Evolutionary conservation across 768 basidiomycete genomes (phyloP).

Genomic region (Boletus speciosus): DNA sequence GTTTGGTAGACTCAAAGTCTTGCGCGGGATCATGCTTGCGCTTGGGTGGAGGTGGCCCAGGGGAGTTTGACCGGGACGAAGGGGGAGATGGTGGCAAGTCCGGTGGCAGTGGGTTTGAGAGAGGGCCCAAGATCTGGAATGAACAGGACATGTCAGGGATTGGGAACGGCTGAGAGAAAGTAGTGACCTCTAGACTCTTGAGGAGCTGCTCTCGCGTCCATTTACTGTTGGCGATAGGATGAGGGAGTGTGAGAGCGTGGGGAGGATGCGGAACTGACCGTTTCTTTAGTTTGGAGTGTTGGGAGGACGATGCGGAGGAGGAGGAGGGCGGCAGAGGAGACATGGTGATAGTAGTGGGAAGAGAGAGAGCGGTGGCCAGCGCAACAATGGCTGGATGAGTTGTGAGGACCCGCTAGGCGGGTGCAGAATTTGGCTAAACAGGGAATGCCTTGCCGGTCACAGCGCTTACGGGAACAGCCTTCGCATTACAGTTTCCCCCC

Average conservation of each 20-base stretch:
- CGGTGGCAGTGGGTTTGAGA: slow-evolving; percentile 41
- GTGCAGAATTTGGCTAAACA: slow-evolving; percentile 34
- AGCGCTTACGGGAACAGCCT: slow-evolving; percentile 30
- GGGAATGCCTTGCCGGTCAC: slow-evolving; percentile 36
- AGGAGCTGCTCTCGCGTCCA: slow-evolving; percentile 39
- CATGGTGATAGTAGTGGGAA: slow-evolving; percentile 39
- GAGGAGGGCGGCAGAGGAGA: slow-evolving; percentile 28
- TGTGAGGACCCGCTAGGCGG: slow-evolving; percentile 31
- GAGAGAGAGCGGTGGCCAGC: slow-evolving; percentile 38
- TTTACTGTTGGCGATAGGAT: slow-evolving; percentile 29
- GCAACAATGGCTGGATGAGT: slow-evolving; percentile 41
- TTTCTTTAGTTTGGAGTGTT: slow-evolving; percentile 28
- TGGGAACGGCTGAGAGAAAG: slow-evolving; percentile 1
- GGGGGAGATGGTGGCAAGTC: slow-evolving; percentile 46
- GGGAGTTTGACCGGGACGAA: slow-evolving; percentile 42
- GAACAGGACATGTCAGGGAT: slow-evolving; percentile 16
- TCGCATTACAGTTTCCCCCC: background rate
- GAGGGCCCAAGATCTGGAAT: slow-evolving; percentile 39
- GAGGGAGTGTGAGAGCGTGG: slow-evolving; percentile 17
- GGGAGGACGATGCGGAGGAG: slow-evolving; percentile 20
- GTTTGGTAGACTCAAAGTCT: slow-evolving; percentile 30
- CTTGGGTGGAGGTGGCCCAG: slow-evolving; percentile 34
- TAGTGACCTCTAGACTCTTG: slow-evolving; percentile 38
- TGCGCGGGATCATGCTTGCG: slow-evolving; percentile 34
- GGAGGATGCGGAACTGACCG: slow-evolving; percentile 27